Conservation (phyloP, 1,139 yeast species). For the Candida labiduridarum region DNA sequence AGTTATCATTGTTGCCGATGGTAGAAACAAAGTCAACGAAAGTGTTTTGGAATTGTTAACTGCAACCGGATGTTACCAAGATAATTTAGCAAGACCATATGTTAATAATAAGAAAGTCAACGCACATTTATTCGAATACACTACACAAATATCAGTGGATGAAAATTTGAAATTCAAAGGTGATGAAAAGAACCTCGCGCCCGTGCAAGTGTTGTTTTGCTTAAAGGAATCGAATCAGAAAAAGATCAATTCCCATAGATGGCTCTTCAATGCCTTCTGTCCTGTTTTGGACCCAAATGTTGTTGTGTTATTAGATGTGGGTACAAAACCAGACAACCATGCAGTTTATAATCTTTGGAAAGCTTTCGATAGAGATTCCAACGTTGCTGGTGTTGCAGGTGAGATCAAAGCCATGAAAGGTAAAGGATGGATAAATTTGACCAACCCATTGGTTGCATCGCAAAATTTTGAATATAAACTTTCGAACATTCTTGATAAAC, state of each 20-base stretch:
- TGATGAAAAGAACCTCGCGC: constrained; percentile 50
- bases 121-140: constrained; percentile 71
- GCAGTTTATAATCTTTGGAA: constrained; percentile 52
- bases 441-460: constrained; percentile 50
- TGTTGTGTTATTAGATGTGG: constrained; percentile 49
- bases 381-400: constrained; percentile 55
- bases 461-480: constrained; percentile 52
- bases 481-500: constrained; percentile 49
- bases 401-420: constrained; percentile 50
- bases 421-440: constrained; percentile 38
- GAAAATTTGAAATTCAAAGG: constrained; percentile 52
- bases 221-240: constrained; percentile 50
- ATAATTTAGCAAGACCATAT: constrained; percentile 53
- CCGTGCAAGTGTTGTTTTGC: constrained; percentile 50
- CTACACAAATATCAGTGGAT: constrained; percentile 79
- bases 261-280: constrained; percentile 54
- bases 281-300: constrained; percentile 47
- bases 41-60: constrained; percentile 52
- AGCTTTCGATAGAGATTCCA: constrained; percentile 48
- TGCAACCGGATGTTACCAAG: constrained; percentile 52
- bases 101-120: constrained; percentile 84
- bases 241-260: constrained; percentile 51
- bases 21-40: constrained; percentile 50
- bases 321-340: constrained; percentile 51
- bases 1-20: constrained; percentile 51